phyloP scores from a whole-genome alignment of 345 rosid species.

The Carallia brachiata region DNA sequence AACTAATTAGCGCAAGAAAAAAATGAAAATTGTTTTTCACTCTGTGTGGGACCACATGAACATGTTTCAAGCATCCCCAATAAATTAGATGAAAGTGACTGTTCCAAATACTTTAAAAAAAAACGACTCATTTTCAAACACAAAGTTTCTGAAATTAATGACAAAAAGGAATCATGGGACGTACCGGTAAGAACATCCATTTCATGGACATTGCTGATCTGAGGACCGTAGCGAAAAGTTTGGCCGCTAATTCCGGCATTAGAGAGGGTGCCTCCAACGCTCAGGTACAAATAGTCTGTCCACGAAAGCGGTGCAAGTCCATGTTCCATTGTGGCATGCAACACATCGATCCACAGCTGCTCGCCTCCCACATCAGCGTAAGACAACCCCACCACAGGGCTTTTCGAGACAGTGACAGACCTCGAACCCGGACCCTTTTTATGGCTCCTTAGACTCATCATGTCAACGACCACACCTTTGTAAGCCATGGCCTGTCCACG shows the following conservation, averaged over 20 bases:
- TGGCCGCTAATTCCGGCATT: constrained; percentile 97
- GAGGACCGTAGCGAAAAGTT: constrained; percentile 90
- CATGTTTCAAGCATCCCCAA: background rate
- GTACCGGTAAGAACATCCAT: constrained; percentile 93
- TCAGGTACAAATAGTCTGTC: constrained; percentile 91
- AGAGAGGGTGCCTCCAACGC: constrained; percentile 93
- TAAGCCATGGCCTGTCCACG: constrained; percentile 84
- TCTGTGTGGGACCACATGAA: constrained; percentile 9
- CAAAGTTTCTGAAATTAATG: background rate
- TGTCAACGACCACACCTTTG: constrained; percentile 73
- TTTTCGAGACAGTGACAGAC: constrained; percentile 21
- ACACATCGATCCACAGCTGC: constrained; percentile 87
- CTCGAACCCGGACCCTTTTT: constrained; percentile 10
- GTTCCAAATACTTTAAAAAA: background rate
- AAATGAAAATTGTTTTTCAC: no score
- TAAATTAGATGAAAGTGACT: constrained; percentile 9
- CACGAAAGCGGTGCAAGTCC: constrained; percentile 93
- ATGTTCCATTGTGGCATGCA: constrained; percentile 58
- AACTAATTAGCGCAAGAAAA: background rate
- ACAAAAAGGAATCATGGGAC: background rate
- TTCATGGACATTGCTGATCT: constrained; percentile 89
- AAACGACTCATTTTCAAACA: background rate
- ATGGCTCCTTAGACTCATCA: constrained; percentile 55
- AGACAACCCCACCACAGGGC: constrained; percentile 12
- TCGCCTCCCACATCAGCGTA: constrained; percentile 84